Conservation (phyloP, 1,284 basidiomycete species). For the Ganoderma leucocontextum region DNA sequence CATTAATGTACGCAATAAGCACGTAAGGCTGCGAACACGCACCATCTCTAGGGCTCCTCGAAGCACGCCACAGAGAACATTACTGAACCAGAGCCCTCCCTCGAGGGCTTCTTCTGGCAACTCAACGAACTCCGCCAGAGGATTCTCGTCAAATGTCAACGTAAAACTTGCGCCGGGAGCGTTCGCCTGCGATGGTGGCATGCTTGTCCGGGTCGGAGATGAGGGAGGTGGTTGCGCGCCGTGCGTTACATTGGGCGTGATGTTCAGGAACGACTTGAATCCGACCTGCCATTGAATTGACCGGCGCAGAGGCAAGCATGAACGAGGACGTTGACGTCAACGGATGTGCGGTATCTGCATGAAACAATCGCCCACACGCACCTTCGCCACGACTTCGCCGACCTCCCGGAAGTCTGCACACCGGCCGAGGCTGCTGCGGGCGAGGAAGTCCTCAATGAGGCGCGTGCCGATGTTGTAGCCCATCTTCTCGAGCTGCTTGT, state of each 20-base stretch:
- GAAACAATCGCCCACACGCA: conserved; percentile 38
- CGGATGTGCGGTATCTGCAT: neutral
- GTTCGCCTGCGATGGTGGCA: conserved; percentile 45
- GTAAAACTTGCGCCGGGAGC: conserved; percentile 71
- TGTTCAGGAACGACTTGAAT: conserved; percentile 98
- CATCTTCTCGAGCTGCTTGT: conserved; percentile 90
- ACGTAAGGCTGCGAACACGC: conserved; percentile 37
- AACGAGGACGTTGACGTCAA: neutral
- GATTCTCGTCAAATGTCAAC: conserved; percentile 94
- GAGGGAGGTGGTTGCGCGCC: conserved; percentile 55
- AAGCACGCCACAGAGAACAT: conserved; percentile 94
- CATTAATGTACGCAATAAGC: conserved; percentile 17
- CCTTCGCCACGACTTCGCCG: conserved; percentile 93
- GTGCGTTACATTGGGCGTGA: conserved; percentile 87
- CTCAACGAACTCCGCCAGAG: conserved; percentile 96
- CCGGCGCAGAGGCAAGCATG: conserved; percentile 3
- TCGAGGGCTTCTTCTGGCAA: conserved; percentile 92
- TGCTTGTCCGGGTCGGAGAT: conserved; percentile 54
- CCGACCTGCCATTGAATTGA: conserved; percentile 71
- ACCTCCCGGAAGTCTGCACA: conserved; percentile 94
- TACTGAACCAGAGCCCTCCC: conserved; percentile 96
- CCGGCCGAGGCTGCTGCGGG: conserved; percentile 84
- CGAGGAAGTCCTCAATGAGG: conserved; percentile 97
- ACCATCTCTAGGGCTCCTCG: conserved; percentile 98
- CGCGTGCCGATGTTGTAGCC: conserved; percentile 98